phyloP scores from a whole-genome alignment of 306 rosid genomes.

The Corylus americana region DNA sequence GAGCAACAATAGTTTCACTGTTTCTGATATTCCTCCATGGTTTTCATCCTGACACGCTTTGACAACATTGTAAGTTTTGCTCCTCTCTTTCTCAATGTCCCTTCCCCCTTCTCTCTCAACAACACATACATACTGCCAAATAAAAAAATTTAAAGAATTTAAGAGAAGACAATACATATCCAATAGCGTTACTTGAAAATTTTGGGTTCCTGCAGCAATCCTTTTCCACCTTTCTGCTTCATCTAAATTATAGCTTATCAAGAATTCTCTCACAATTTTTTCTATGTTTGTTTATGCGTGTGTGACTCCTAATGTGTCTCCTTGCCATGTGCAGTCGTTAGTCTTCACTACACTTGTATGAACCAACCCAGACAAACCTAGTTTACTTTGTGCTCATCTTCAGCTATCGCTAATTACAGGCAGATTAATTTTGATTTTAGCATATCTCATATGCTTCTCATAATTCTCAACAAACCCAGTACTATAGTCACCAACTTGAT shows the following conservation, averaged over 20 bases:
- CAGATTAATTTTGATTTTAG: too few species aligned
- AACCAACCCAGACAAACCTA: too few species aligned
- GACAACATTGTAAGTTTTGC: constrained; percentile 59
- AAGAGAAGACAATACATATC: background rate
- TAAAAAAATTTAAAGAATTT: background rate
- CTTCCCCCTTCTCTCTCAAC: background rate
- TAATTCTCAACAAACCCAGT: too few species aligned
- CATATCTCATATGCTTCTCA: too few species aligned
- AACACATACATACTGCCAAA: background rate
- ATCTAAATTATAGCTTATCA: background rate
- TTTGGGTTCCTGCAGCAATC: background rate
- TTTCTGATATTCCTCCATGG: constrained; percentile 52
- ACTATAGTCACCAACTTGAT: too few species aligned
- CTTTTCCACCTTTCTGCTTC: background rate
- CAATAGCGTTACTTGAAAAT: background rate
- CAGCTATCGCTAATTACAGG: background rate
- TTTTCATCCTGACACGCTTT: constrained; percentile 36
- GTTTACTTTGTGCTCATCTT: background rate
- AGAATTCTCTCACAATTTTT: background rate
- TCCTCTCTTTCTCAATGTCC: background rate
- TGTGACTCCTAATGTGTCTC: background rate
- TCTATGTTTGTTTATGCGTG: background rate
- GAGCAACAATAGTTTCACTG: constrained; percentile 58
- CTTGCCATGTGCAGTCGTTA: background rate
- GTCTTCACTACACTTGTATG: background rate